Conservation (phyloP, 2,329 filamentous ascomycete genomes). For the Fusarium sp. region DNA sequence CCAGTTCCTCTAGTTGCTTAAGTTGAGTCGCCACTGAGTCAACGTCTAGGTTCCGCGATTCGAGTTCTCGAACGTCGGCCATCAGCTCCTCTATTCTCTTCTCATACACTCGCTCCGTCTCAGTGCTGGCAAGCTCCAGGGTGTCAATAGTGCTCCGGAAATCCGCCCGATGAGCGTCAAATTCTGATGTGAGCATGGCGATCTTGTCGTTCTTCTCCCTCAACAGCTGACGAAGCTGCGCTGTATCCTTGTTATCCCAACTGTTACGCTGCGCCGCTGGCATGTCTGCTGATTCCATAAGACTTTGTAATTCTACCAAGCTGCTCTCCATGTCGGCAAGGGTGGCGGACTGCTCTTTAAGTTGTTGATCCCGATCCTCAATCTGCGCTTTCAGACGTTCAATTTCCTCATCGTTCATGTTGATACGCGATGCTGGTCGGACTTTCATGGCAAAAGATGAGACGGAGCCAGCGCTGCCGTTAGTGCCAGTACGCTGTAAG, state of each 20-base stretch:
- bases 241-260: constrained; percentile 76
- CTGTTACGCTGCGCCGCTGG: constrained; percentile 58
- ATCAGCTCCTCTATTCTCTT: constrained; percentile 89
- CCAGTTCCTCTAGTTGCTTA: constrained; percentile 94
- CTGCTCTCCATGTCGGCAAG: constrained; percentile 91
- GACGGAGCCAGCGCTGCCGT: constrained; percentile 65
- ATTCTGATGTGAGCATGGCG: constrained; percentile 89
- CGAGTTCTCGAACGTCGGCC: constrained; percentile 83
- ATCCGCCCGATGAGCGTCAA: constrained; percentile 93
- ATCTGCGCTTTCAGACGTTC: constrained; percentile 79
- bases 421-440: constrained; percentile 65
- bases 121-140: constrained; percentile 91
- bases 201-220: constrained; percentile 98
- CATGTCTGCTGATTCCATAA: constrained; percentile 72
- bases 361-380: constrained; percentile 84
- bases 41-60: constrained; percentile 87
- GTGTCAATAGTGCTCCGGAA: constrained; percentile 98
- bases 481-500: constrained; percentile 64
- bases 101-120: constrained; percentile 96
- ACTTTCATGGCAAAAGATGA: constrained; percentile 67
- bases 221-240: constrained; percentile 83
- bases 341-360: constrained; percentile 87
- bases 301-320: constrained; percentile 78
- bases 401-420: constrained; percentile 75
- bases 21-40: constrained; percentile 91